phyloP scores from a whole-genome alignment of 2,329 filamentous ascomycete species.

The Botryotinia convoluta region DNA sequence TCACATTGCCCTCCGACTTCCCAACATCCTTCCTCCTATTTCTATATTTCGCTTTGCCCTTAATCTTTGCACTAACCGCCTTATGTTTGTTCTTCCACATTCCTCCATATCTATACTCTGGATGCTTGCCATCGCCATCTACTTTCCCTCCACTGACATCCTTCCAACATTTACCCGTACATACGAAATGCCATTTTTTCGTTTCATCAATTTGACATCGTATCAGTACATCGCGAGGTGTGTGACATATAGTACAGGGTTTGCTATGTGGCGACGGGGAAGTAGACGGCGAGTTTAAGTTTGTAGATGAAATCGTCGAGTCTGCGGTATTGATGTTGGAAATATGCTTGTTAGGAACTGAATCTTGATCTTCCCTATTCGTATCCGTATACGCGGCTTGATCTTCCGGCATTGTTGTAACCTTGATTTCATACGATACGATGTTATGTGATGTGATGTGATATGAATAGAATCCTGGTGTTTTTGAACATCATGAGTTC shows the following conservation, averaged over 20 bases:
- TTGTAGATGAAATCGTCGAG: neutral
- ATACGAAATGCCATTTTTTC: conserved; percentile 25
- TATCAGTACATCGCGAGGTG: conserved; percentile 23
- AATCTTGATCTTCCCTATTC: neutral
- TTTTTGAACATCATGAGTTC: neutral
- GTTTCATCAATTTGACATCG: conserved; percentile 26
- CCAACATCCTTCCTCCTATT: conserved; percentile 9
- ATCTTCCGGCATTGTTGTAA: neutral
- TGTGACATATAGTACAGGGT: conserved; percentile 22
- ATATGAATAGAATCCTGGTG: neutral
- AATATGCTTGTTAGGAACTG: neutral
- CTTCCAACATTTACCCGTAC: conserved; percentile 19
- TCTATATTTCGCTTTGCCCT: conserved; percentile 24
- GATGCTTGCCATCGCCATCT: conserved; percentile 20
- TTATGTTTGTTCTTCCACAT: conserved; percentile 30
- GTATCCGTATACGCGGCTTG: neutral
- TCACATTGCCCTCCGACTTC: neutral
- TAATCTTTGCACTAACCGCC: conserved; percentile 27
- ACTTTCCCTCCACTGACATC: conserved; percentile 13
- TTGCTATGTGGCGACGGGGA: conserved; percentile 23
- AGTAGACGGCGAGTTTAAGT: neutral
- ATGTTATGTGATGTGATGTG: neutral
- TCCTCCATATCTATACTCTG: conserved; percentile 24
- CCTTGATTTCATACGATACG: neutral
- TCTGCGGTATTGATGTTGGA: neutral